Percentiles rank a stretch among this genome's conserved stretches.
These are phyloP conservation scores for Phoma herbarum DNA, from an alignment of 2,329 filamentous ascomycete species.

Conservation along the genomic window DNA sequence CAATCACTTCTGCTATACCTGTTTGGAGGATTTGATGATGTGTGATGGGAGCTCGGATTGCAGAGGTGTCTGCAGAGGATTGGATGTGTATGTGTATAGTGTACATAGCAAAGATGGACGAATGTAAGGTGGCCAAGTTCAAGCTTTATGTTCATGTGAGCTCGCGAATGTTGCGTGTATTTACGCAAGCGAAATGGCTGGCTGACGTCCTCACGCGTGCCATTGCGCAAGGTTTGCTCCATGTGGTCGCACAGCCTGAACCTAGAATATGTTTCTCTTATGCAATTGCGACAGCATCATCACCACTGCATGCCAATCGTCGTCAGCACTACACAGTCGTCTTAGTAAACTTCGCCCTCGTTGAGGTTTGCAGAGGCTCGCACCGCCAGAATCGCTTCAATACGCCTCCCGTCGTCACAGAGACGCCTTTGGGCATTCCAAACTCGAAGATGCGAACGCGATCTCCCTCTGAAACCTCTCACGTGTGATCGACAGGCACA, in stretches of 20 bases:
- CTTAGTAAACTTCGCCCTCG: background rate
- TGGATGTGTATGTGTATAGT: slow-evolving; percentile 12
- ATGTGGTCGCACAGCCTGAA: background rate
- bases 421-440: background rate
- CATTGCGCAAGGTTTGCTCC: background rate
- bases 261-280: background rate
- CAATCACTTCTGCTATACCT: slow-evolving; percentile 33
- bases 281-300: background rate
- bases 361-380: too few relatives aligned
- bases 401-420: background rate
- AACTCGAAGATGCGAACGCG: background rate
- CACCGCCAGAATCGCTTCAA: too few relatives aligned
- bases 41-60: background rate
- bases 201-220: background rate
- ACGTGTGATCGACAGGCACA: slow-evolving; percentile 10
- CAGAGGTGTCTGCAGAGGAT: background rate
- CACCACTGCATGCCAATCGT: background rate
- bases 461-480: background rate
- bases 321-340: background rate
- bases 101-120: slow-evolving; percentile 3
- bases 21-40: slow-evolving; percentile 17
- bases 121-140: background rate
- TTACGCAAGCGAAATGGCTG: background rate
- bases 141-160: background rate
- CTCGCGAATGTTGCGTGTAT: background rate